Evolutionary conservation across 2,329 filamentous ascomycete species (phyloP).

Genomic region (Fusarium acutatum): DNA sequence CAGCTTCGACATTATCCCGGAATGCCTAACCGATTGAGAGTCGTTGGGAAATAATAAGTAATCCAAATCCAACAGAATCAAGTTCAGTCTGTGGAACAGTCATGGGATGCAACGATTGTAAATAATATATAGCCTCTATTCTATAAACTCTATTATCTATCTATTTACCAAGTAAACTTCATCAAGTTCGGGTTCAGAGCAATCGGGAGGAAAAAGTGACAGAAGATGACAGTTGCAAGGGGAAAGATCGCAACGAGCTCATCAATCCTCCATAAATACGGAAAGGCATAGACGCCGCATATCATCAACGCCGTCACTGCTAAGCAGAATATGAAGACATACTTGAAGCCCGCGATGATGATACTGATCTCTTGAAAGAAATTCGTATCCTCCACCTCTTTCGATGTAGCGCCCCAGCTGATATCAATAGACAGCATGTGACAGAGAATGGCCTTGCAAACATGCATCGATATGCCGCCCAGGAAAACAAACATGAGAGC

Average conservation of each 20-base stretch:
- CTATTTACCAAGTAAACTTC: not conserved
- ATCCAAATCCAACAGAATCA: too few species aligned
- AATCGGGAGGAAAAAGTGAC: not conserved
- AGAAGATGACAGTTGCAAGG: not conserved
- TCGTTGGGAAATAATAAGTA: too few species aligned
- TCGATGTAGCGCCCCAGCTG: slow-evolving; percentile 17
- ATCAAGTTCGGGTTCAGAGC: not conserved
- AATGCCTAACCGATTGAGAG: too few species aligned
- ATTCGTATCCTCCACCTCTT: not conserved
- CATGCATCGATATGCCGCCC: slow-evolving; percentile 37
- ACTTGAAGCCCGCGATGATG: not conserved
- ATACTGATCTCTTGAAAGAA: not conserved
- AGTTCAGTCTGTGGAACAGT: too few species aligned
- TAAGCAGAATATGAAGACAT: not conserved
- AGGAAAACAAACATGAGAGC: slow-evolving; percentile 37
- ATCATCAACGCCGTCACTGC: not conserved
- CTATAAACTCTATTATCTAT: not conserved
- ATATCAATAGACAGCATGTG: slow-evolving; percentile 37
- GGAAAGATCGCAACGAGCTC: not conserved
- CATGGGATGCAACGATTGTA: too few species aligned
- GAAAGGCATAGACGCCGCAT: accelerated
- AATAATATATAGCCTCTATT: too few species aligned
- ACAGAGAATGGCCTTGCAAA: slow-evolving; percentile 31
- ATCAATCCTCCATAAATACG: not conserved
- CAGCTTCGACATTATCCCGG: too few species aligned